Conservation (phyloP, 345 rosid species). For the Gossypium anomalum region DNA sequence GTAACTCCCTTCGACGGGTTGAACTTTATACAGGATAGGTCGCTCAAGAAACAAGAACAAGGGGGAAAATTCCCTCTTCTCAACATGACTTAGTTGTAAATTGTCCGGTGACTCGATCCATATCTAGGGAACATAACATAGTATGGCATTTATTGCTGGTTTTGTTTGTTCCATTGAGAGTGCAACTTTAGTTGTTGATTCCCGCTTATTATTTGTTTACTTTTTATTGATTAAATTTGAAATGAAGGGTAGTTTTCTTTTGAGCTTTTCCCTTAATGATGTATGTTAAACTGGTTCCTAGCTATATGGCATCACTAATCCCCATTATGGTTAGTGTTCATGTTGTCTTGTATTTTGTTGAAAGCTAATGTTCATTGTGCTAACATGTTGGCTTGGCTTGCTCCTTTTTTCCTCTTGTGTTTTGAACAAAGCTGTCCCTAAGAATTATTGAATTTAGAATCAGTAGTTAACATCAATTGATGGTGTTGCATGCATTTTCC, state of each 20-base stretch:
- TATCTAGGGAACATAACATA: no score
- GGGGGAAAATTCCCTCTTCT: no score
- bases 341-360: background rate
- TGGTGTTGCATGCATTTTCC: background rate
- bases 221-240: background rate
- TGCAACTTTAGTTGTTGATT: background rate
- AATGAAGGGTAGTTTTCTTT: background rate
- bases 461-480: background rate
- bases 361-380: background rate
- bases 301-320: background rate
- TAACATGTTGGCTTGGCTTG: background rate
- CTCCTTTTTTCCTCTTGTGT: background rate
- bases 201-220: background rate
- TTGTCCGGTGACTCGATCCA: no score
- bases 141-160: background rate
- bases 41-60: no score
- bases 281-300: background rate
- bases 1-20: no score
- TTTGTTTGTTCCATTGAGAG: background rate
- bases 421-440: background rate
- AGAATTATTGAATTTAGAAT: background rate
- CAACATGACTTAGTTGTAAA: no score
- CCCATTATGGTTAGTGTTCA: background rate
- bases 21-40: no score
- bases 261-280: background rate